Base-by-base conservation (phyloP, 495 filamentous ascomycete genomes). In the Penicillium angulare region DNA sequence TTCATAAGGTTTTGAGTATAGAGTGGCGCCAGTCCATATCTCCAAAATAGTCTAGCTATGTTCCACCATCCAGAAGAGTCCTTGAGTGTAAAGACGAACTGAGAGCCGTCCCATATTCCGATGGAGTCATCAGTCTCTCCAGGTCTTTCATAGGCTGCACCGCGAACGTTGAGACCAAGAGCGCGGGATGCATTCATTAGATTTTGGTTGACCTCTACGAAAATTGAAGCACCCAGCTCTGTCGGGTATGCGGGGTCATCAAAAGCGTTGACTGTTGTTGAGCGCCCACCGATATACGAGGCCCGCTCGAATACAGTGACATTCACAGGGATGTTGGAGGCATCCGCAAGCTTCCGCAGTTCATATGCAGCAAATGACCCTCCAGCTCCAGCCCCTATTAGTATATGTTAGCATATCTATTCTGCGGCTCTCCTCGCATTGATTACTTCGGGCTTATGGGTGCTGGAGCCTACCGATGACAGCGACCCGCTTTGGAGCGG, bases 141-240 rank as follows among this genome's bases (percentile, higher is more conserved):
- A 64, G 52, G 68, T 57, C 54, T 65, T 21, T 47, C 60, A 40
- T 64, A 23, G 31, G 64, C 55, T 33, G 64, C 71, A 9, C 63
- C 59, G 16, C 60, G 68, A 29, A 78, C 63, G 1, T 63, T 65
- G 4, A 99, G 82, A 22, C 80, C 83, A 58, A 96, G 88, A 34
- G 84, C 77, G 20, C 80, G 73, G n/a, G 85, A 79, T 0, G 92
- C 87, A 39, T 85, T 80, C 51, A 85, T 80, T 10, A 97, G 81
- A 59, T 92, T 95, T 13, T 82, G 68, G 63, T 99, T 99, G 35
- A 89, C 81, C 35, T 87, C 64, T 22, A 97, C 90, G 61, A 99
- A 99, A 56, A 97, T 95, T 24, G 85, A 91, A 29, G 88, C 95
- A 7, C 93, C 93, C 1, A 97, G 79, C 56, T 99, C 93, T 39